Conservation (phyloP, 2,329 filamentous ascomycete genomes). For the Colletotrichum orchidophilum region DNA sequence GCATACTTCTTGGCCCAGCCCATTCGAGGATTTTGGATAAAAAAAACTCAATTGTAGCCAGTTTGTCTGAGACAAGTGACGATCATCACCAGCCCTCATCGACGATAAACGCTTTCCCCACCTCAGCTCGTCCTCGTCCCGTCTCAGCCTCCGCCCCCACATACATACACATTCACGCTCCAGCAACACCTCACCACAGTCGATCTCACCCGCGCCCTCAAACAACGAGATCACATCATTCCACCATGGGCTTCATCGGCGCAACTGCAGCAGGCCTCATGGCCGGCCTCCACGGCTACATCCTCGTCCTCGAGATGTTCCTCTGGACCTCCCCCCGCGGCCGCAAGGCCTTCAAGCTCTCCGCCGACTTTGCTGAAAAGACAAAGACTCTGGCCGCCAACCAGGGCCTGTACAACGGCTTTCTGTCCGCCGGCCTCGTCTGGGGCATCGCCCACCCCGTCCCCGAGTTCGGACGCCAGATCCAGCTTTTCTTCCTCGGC, state of each 20-base stretch:
- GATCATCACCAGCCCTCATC: neutral
- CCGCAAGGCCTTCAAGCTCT: slow-evolving; percentile 54
- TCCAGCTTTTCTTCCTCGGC: slow-evolving; percentile 58
- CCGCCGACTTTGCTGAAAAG: slow-evolving; percentile 54
- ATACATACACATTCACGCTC: neutral
- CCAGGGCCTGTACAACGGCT: slow-evolving; percentile 63
- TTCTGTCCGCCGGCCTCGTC: slow-evolving; percentile 57
- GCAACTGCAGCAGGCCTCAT: slow-evolving; percentile 48
- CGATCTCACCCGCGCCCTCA: neutral
- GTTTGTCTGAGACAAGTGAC: neutral
- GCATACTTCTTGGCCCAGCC: neutral
- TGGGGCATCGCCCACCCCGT: slow-evolving; percentile 59
- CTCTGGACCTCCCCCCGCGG: slow-evolving; percentile 59
- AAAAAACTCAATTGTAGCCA: neutral
- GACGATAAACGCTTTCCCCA: neutral
- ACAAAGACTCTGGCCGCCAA: slow-evolving; percentile 58
- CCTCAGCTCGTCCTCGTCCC: neutral
- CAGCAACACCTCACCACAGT: neutral
- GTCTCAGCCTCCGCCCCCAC: neutral
- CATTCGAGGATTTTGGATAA: neutral
- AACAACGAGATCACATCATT: neutral
- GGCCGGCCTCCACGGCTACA: slow-evolving; percentile 57
- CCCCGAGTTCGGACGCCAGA: slow-evolving; percentile 50
- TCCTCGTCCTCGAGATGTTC: slow-evolving; percentile 59
- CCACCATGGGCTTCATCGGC: slow-evolving; percentile 46